Evolutionary conservation across 1,284 basidiomycete genomes (phyloP).

Genomic region (Apiotrichum gamsii): DNA sequence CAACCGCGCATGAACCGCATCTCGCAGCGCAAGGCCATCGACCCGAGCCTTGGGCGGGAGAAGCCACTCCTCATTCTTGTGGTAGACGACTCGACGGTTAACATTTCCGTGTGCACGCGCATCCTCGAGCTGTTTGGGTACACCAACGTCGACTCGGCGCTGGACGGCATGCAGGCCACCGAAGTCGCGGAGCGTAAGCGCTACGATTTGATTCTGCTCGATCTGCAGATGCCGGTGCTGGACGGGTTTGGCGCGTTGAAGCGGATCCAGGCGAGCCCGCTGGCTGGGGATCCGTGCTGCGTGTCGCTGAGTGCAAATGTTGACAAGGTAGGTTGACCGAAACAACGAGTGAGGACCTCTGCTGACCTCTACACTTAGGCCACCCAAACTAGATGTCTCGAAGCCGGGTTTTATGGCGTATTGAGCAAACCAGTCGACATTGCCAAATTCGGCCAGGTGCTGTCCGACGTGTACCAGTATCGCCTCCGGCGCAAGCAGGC

Average conservation of each 20-base stretch:
- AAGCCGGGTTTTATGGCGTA: slow-evolving; percentile 33
- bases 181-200: slow-evolving; percentile 28
- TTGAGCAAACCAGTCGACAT: slow-evolving; percentile 41
- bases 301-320: slow-evolving; percentile 44
- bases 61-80: slow-evolving; percentile 38
- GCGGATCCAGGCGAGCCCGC: slow-evolving; percentile 25
- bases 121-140: slow-evolving; percentile 43
- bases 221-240: slow-evolving; percentile 43
- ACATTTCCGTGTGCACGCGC: slow-evolving; percentile 34
- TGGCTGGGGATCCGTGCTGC: slow-evolving; percentile 32
- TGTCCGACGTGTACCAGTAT: slow-evolving; percentile 16
- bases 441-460: slow-evolving; percentile 21
- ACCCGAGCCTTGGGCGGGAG: slow-evolving; percentile 11
- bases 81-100: slow-evolving; percentile 44
- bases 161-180: slow-evolving; percentile 37
- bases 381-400: slow-evolving; percentile 25
- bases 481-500: not conserved
- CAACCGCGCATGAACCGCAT: not conserved
- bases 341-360: not conserved
- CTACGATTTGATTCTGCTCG: slow-evolving; percentile 42
- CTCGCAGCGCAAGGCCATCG: not conserved
- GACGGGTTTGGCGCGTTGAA: slow-evolving; percentile 34
- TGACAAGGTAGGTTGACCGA: slow-evolving; percentile 23
- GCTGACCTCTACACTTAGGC: slow-evolving; percentile 9
- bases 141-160: slow-evolving; percentile 27